Conservation (phyloP, 2,329 filamentous ascomycete species). For the Xylariaceae sp. region DNA sequence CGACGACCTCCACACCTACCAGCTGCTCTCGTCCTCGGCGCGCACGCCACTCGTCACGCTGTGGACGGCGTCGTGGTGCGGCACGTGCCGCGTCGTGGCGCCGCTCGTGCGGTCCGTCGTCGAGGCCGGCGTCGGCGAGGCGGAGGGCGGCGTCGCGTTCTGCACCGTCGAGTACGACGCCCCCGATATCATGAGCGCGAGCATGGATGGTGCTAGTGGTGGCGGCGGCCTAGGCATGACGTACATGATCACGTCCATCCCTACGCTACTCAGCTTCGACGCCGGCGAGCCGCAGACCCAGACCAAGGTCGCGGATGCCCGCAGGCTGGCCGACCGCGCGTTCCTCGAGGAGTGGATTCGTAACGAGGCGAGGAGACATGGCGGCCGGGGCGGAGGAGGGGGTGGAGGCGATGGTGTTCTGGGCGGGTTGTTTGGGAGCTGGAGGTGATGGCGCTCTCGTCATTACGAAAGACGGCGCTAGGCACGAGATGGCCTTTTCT, state of each 20-base stretch:
- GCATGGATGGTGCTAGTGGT: neutral
- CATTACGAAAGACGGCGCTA: too few species aligned
- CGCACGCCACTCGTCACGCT: conserved; percentile 63
- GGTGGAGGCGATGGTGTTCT: conserved; percentile 41
- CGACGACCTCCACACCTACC: conserved; percentile 60
- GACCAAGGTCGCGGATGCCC: conserved; percentile 57
- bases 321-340: conserved; percentile 53
- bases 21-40: conserved; percentile 60
- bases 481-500: too few species aligned
- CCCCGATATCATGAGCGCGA: conserved; percentile 58
- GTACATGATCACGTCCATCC: conserved; percentile 65
- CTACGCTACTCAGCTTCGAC: conserved; percentile 64
- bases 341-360: conserved; percentile 62
- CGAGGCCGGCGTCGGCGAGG: conserved; percentile 58
- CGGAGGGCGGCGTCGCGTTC: conserved; percentile 61
- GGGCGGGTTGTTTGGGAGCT: conserved; percentile 41
- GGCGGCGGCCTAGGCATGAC: conserved; percentile 51
- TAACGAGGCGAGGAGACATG: conserved; percentile 55
- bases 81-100: conserved; percentile 56
- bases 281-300: conserved; percentile 56
- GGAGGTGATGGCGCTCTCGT: too few species aligned
- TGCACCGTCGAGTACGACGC: conserved; percentile 62
- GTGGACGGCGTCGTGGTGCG: conserved; percentile 65
- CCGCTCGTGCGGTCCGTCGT: conserved; percentile 58
- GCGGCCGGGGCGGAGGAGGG: conserved; percentile 51